Conservation (phyloP, 192 early-diverging fungal genomes). For the Glomus cerebriforme region DNA sequence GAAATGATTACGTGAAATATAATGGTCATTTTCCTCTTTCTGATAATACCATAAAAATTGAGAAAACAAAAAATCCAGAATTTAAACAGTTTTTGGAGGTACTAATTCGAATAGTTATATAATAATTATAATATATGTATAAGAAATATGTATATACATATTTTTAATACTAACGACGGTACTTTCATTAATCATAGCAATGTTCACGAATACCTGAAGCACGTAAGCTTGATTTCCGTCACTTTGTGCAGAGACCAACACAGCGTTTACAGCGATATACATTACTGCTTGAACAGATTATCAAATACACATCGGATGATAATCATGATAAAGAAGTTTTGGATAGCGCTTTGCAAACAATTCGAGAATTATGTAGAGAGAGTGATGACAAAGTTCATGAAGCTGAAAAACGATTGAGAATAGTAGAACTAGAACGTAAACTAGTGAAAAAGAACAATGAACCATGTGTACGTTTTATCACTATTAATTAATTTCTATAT, state of each 20-base stretch:
- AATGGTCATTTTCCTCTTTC: slow-evolving; percentile 77
- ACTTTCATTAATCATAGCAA: slow-evolving; percentile 41
- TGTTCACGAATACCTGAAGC: slow-evolving; percentile 39
- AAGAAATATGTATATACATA: slow-evolving; percentile 42
- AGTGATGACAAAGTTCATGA: slow-evolving; percentile 73
- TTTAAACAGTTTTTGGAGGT: slow-evolving; percentile 78
- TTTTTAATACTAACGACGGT: slow-evolving; percentile 65
- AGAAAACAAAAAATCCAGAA: slow-evolving; percentile 62
- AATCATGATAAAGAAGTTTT: slow-evolving; percentile 68
- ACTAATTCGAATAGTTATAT: background rate
- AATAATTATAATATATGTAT: background rate
- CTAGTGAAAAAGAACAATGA: slow-evolving; percentile 24
- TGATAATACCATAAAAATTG: slow-evolving; percentile 69
- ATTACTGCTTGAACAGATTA: slow-evolving; percentile 69
- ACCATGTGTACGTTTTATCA: background rate
- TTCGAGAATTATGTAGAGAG: slow-evolving; percentile 59
- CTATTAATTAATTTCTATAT: background rate
- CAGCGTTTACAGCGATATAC: slow-evolving; percentile 75
- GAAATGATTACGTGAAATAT: slow-evolving; percentile 74
- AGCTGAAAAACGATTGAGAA: slow-evolving; percentile 69
- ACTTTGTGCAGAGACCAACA: slow-evolving; percentile 60
- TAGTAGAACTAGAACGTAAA: slow-evolving; percentile 54
- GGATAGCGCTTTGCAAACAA: slow-evolving; percentile 53
- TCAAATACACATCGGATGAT: slow-evolving; percentile 66
- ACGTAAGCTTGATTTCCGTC: slow-evolving; percentile 39